Evolutionary conservation across 495 filamentous ascomycete genomes (phyloP).

Genomic region (Penicillium pulvis): DNA sequence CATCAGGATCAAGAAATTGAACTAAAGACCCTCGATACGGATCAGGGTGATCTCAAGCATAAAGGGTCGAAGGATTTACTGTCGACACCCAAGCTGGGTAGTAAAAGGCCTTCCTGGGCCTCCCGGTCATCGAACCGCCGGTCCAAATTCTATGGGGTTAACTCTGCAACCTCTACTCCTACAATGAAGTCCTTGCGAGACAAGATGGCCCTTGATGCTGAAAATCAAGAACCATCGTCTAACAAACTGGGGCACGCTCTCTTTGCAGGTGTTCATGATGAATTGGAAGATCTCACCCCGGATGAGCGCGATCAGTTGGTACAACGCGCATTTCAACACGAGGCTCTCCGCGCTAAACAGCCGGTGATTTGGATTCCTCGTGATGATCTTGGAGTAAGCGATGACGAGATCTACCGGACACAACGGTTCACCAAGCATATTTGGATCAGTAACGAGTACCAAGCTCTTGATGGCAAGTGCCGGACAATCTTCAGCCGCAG

Average conservation of each 20-base stretch:
- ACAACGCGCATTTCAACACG: constrained; percentile 87
- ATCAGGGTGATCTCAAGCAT: constrained; percentile 21
- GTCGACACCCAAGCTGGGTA: constrained; percentile 21
- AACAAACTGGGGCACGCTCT: constrained; percentile 70
- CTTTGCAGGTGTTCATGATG: constrained; percentile 84
- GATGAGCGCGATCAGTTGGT: constrained; percentile 88
- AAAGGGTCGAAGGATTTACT: constrained; percentile 19
- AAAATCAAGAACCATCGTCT: constrained; percentile 61
- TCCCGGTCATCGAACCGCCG: constrained; percentile 41
- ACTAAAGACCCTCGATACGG: constrained; percentile 52
- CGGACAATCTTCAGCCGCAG: constrained; percentile 85
- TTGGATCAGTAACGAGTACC: constrained; percentile 93
- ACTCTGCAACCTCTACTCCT: constrained; percentile 34
- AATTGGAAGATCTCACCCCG: constrained; percentile 91
- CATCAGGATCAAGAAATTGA: constrained; percentile 59
- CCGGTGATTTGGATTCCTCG: constrained; percentile 94
- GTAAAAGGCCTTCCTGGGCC: constrained; percentile 44
- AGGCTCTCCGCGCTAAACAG: constrained; percentile 79
- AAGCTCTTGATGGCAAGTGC: constrained; percentile 79
- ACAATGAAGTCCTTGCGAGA: constrained; percentile 39
- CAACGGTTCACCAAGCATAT: constrained; percentile 76
- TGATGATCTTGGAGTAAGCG: constrained; percentile 86
- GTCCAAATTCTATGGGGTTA: constrained; percentile 44
- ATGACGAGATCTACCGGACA: constrained; percentile 85
- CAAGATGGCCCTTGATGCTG: constrained; percentile 53